Conservation (phyloP, 1,139 yeast genomes). For the Pneumocystis wakefieldiae region DNA sequence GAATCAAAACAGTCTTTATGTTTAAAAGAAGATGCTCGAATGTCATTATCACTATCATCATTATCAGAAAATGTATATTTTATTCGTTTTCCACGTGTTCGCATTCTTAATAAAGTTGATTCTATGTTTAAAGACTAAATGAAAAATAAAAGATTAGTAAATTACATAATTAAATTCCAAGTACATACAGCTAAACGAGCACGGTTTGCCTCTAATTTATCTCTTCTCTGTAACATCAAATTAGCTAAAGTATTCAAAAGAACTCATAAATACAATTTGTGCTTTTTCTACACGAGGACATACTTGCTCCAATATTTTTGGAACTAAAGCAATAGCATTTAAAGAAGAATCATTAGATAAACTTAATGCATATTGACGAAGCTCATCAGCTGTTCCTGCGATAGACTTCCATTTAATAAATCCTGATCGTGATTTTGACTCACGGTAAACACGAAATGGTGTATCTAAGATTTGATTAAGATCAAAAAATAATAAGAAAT, state of each 20-base stretch:
- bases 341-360: not conserved
- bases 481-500: not conserved
- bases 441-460: slow-evolving; percentile 1
- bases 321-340: not conserved
- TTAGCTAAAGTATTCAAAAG: not conserved
- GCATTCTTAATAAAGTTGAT: not conserved
- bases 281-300: slow-evolving; percentile 1
- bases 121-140: slow-evolving; percentile 1
- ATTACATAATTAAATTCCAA: not conserved
- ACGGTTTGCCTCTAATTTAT: not conserved
- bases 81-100: slow-evolving; percentile 3
- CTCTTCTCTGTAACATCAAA: not conserved
- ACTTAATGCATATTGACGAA: not conserved
- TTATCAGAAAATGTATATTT: not conserved
- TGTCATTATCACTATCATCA: not conserved
- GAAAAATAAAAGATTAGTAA: not conserved
- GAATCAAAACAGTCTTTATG: not conserved
- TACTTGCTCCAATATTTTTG: not conserved
- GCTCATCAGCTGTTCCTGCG: slow-evolving; percentile 1
- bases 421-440: not conserved
- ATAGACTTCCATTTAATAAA: not conserved
- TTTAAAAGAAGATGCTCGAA: not conserved
- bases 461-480: not conserved
- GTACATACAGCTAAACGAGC: not conserved
- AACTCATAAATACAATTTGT: not conserved